Conservation (phyloP, 441 rosid genomes). For the Capsella rubella region DNA sequence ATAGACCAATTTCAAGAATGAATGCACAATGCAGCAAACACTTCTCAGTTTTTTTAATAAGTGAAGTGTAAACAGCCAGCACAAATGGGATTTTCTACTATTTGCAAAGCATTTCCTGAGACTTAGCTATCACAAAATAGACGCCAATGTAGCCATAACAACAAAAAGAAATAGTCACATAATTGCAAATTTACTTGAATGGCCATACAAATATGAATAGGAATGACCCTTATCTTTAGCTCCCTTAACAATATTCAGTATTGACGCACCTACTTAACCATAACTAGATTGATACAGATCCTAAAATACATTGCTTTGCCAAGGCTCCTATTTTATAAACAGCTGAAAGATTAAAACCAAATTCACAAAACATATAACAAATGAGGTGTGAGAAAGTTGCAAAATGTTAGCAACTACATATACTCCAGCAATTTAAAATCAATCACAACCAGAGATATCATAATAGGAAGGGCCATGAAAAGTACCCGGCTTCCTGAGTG, state of each 20-base stretch:
- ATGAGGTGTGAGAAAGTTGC: neutral
- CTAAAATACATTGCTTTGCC: slow-evolving; percentile 1
- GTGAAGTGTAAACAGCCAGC: slow-evolving; percentile 3
- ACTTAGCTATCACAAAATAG: slow-evolving; percentile 20
- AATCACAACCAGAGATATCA: slow-evolving; percentile 14
- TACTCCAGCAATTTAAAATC: slow-evolving; percentile 6
- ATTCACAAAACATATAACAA: slow-evolving; percentile 26
- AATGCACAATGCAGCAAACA: slow-evolving; percentile 25
- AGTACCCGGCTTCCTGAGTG: slow-evolving; percentile 60
- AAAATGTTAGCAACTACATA: slow-evolving; percentile 3
- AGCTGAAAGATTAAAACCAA: slow-evolving; percentile 1
- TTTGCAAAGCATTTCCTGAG: slow-evolving; percentile 24
- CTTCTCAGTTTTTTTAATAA: slow-evolving; percentile 14
- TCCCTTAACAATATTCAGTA: slow-evolving; percentile 10
- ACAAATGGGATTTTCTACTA: slow-evolving; percentile 2
- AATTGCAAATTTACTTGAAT: neutral
- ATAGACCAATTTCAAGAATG: slow-evolving; percentile 5
- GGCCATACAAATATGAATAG: neutral
- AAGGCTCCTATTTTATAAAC: neutral
- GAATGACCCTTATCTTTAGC: neutral
- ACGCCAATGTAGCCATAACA: slow-evolving; percentile 21
- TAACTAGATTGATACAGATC: slow-evolving; percentile 1
- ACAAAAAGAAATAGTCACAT: slow-evolving; percentile 2
- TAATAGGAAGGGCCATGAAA: slow-evolving; percentile 7
- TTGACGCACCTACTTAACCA: slow-evolving; percentile 9